Base-by-base conservation (phyloP, 805 yeast genomes). In the Wilhelminamyces savonicus region DNA sequence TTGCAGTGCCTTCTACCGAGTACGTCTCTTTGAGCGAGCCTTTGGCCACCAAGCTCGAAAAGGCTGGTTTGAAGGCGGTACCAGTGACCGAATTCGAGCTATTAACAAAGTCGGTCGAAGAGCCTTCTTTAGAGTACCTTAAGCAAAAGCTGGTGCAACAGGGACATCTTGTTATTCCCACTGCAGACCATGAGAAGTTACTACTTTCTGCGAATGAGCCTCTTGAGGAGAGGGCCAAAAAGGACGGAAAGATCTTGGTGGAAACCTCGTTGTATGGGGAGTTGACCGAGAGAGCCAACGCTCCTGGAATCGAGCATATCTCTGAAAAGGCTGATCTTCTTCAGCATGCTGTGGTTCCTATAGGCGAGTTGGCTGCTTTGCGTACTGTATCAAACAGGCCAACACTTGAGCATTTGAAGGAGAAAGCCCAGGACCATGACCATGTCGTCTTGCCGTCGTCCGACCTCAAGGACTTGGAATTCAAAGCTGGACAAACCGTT, bases 221-320 rank as follows among this genome's bases (percentile, higher is more conserved):
- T n/a, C n/a, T n/a, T n/a, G n/a, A n/a, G n/a, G n/a, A n/a, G n/a
- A n/a, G n/a, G n/a, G n/a, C n/a, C n/a, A n/a, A n/a, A n/a, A n/a
- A n/a, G n/a, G n/a, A n/a, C n/a, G n/a, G n/a, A n/a, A n/a, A n/a
- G n/a, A n/a, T n/a, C 2, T 29, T 45, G 5, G 23, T n/a, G n/a
- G n/a, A n/a, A n/a, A n/a, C n/a, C n/a, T n/a, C n/a, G n/a, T n/a
- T n/a, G n/a, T n/a, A n/a, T n/a, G n/a, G n/a, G n/a, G 35, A 29
- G 3, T n/a, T 24, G 9, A 41, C 42, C 10, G 29, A 32, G 14
- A 19, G 10, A 8, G 47, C 45, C 3, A 24, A 44, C 21, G 28
- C 35, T 11, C 64, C 66, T 9, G 44, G 34, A 11, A 21, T 50
- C n/a, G 52, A 42, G 3, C 52, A 54, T 19, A 31, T 56, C 13